A percentile compares a stretch with the other conserved stretches of the same genome.
Evolutionary conservation across 768 basidiomycete genomes (phyloP).

Genomic region (Chalciporus chontae): DNA sequence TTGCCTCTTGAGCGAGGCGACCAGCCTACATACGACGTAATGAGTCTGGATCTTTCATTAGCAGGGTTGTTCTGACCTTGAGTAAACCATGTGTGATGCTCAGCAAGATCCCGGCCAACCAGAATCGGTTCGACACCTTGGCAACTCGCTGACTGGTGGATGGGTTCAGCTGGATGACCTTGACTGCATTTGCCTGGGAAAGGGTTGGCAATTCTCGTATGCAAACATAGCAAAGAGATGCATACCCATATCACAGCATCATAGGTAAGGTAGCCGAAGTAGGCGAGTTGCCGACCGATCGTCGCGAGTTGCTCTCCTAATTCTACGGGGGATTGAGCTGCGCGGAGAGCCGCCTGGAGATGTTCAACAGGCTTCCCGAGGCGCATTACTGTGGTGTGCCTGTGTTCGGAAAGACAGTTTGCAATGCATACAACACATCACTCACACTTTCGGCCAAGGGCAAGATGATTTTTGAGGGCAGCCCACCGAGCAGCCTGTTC

Average conservation of each 20-base stretch:
- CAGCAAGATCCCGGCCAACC: conserved; percentile 83
- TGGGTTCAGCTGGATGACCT: conserved; percentile 58
- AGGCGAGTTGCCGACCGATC: conserved; percentile 79
- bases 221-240: neutral
- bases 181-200: conserved; percentile 59
- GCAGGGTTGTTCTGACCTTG: conserved; percentile 45
- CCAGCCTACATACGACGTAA: conserved; percentile 40
- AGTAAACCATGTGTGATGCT: conserved; percentile 68
- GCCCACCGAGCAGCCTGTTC: conserved; percentile 72
- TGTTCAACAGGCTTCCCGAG: conserved; percentile 94
- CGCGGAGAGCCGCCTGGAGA: conserved; percentile 82
- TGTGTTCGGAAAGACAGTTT: conserved; percentile 5
- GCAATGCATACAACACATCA: neutral
- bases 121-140: conserved; percentile 75
- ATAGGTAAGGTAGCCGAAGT: conserved; percentile 82
- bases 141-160: conserved; percentile 57
- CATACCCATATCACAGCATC: conserved; percentile 87
- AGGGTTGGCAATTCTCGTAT: neutral
- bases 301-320: conserved; percentile 71
- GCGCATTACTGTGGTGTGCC: conserved; percentile 64
- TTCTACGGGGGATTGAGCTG: conserved; percentile 51
- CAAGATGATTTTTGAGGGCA: conserved; percentile 83
- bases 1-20: conserved; percentile 58
- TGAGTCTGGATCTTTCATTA: neutral
- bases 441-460: conserved; percentile 78